A percentile compares a stretch with the other conserved stretches of the same genome.
These are phyloP conservation scores for Phytophthora foliorum DNA, from an alignment of 352 stramenopile genomes.

Conservation along the genomic window DNA sequence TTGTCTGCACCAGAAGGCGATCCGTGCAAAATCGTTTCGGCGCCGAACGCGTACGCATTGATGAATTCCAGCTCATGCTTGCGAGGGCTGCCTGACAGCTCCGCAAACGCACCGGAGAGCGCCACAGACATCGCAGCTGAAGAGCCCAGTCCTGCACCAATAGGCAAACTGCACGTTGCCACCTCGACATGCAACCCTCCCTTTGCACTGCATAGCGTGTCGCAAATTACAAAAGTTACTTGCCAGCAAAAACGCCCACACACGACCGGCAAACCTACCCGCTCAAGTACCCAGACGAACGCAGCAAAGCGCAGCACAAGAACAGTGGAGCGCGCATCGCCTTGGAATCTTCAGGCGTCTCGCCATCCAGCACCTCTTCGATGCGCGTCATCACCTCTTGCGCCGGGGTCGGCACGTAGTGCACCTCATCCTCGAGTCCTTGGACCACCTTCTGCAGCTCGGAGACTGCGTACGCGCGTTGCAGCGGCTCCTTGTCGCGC, in stretches of 20 bases:
- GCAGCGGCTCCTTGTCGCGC: slow-evolving; percentile 39
- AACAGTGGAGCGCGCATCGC: slow-evolving; percentile 66
- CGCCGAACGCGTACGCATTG: slow-evolving; percentile 90
- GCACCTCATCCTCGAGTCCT: slow-evolving; percentile 45
- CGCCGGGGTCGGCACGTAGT: slow-evolving; percentile 63
- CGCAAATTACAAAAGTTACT: slow-evolving; percentile 1
- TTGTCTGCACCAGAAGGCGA: slow-evolving; percentile 94
- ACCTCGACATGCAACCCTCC: slow-evolving; percentile 61
- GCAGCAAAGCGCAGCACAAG: slow-evolving; percentile 66
- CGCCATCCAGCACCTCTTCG: slow-evolving; percentile 51
- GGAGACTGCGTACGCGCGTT: slow-evolving; percentile 44
- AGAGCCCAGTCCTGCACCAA: slow-evolving; percentile 93
- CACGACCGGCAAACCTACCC: slow-evolving; percentile 21
- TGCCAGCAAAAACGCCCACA: neutral
- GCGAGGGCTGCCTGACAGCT: slow-evolving; percentile 38
- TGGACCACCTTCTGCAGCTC: slow-evolving; percentile 47
- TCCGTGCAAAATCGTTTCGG: slow-evolving; percentile 92
- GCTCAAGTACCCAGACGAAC: slow-evolving; percentile 42
- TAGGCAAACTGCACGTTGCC: slow-evolving; percentile 64
- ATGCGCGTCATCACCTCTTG: slow-evolving; percentile 55
- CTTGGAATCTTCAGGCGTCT: slow-evolving; percentile 57
- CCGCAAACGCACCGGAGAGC: slow-evolving; percentile 68
- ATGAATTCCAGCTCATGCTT: slow-evolving; percentile 59
- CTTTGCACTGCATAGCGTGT: slow-evolving; percentile 9
- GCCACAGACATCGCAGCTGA: slow-evolving; percentile 92